phyloP scores from a whole-genome alignment of 495 filamentous ascomycete genomes.

The Neurospora discreta region DNA sequence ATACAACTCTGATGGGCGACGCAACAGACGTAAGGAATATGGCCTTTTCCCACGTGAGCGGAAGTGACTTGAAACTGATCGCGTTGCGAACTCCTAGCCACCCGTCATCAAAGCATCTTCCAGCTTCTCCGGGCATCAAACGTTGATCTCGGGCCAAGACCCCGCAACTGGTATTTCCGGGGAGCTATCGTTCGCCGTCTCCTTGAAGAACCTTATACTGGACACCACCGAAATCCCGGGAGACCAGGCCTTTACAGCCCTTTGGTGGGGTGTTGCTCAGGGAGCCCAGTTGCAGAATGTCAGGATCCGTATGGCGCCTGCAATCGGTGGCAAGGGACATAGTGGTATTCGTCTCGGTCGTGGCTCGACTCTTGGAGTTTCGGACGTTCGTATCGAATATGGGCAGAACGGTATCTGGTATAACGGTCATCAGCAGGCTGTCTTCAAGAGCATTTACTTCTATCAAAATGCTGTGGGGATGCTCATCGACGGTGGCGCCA shows the following conservation, averaged over 20 bases:
- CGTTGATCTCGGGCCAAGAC: conserved; percentile 36
- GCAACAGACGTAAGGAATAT: conserved; percentile 41
- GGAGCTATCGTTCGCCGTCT: conserved; percentile 45
- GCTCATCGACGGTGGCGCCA: conserved; percentile 51
- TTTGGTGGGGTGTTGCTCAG: conserved; percentile 63
- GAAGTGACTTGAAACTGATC: background rate
- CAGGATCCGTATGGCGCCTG: conserved; percentile 46
- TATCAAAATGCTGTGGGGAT: conserved; percentile 45
- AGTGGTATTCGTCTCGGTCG: conserved; percentile 55
- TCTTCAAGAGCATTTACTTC: conserved; percentile 56
- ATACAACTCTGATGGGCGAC: conserved; percentile 56
- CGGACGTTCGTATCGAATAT: conserved; percentile 24
- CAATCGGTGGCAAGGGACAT: conserved; percentile 37
- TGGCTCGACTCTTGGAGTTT: conserved; percentile 29
- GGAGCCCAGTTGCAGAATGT: conserved; percentile 60
- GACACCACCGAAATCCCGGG: conserved; percentile 49
- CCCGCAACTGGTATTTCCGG: conserved; percentile 12
- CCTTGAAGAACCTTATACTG: conserved; percentile 58
- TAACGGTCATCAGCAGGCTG: conserved; percentile 60
- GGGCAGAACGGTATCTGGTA: conserved; percentile 40
- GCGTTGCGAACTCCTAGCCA: conserved; percentile 12
- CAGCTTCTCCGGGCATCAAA: conserved; percentile 23
- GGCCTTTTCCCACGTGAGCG: background rate
- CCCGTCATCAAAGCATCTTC: conserved; percentile 52
- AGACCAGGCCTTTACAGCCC: conserved; percentile 38